Base-by-base conservation (phyloP, 116 monocot species). In the Iris pallida region DNA sequence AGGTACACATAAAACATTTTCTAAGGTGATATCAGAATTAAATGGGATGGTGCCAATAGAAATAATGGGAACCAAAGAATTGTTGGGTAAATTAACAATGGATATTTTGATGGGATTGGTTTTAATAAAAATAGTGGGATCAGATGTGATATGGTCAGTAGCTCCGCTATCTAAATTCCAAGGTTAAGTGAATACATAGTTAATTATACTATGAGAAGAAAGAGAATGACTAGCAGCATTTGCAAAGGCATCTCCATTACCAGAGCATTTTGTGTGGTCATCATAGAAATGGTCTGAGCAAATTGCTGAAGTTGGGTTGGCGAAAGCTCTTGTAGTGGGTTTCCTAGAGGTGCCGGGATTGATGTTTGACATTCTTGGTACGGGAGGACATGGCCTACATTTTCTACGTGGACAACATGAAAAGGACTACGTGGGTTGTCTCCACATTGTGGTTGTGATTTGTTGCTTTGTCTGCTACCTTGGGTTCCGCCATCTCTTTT, bases 1-100 rank as follows among this genome's bases (percentile, higher is more conserved):
- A 0, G 77, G 71, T 4, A 58, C 71, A 77, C 30, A 65, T 16
- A 77, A 46, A 47, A 71, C 46, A 57, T 42, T 42, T 20, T 64
- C 54, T 4, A 77, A 19, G 16, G 18, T 9, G 2, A 66, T 3
- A 54, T 57, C 9, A 7, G 46, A 16, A 14, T 53, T 42, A 40
- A 74, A 19, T 6, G 12, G 19, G 49, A 64, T 51, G 49, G 49
- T 51, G 13, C 49, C 49, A 51, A 4, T 51, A 4, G 7, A 51
- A 51, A 4, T 51, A 43, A 45, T 45, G n/a, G 62, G 62, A 3
- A n/a, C 44, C 7, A 7, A 7, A 49, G 14, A 15, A 16, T 17
- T 47, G 18, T 15, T 49, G 19, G 47, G 48, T 65, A 65, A 40
- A 6, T 16, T 48, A 11, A 65, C 18, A 65, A 16, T 30, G 1